Base-by-base conservation (phyloP, 2,329 filamentous ascomycete species). In the Penicillium hesseltinei region DNA sequence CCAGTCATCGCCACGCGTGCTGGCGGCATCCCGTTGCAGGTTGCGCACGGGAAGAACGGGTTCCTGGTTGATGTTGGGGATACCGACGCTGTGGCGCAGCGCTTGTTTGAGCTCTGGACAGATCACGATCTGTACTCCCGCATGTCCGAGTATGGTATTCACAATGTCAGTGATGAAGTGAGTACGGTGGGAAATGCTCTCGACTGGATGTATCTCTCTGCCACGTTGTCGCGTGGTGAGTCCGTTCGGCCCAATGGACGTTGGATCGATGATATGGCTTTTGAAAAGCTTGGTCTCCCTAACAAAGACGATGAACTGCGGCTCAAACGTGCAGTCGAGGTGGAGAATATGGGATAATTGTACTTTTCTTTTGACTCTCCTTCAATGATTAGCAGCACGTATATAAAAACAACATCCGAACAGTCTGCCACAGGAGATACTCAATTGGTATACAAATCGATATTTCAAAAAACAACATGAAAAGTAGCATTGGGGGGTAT, bases 1-100 rank as follows among this genome's bases (percentile, higher is more conserved):
- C 90, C 90, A 1, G 83, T 92, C 66, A 91, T 94, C 61, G 89
- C 88, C 3, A 90, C 88, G 1, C 80, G 81, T 21, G 86, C 87
- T 1, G 90, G 90, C n/a, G 90, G 90, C 11, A 92, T 94, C 52
- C 89, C 90, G 1, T 79, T 93, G 5, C 90, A 94, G 71, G 82
- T 94, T 56, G 82, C 89, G 71, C 78, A 92, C 65, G 80, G 80
- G 36, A 83, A 89, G 70, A 88, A 88, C 58, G 90, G 90, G 1
- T 94, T 84, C 75, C 77, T 94, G 1, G 89, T 93, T 19, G 81
- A 88, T 44, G 82, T 88, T 0, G 87, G 86, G 3, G 89, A 93
- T 70, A 84, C 82, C 66, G 81, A 86, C 60, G 80, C 86, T 0
- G 89, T 92, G 15, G 90, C 90, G 0, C 75, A 80, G 45, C 82